Percentiles rank a stretch among this genome's conserved stretches.
Conservation (phyloP, 176 grass and related monocot genomes). For the Carex scoparia region DNA sequence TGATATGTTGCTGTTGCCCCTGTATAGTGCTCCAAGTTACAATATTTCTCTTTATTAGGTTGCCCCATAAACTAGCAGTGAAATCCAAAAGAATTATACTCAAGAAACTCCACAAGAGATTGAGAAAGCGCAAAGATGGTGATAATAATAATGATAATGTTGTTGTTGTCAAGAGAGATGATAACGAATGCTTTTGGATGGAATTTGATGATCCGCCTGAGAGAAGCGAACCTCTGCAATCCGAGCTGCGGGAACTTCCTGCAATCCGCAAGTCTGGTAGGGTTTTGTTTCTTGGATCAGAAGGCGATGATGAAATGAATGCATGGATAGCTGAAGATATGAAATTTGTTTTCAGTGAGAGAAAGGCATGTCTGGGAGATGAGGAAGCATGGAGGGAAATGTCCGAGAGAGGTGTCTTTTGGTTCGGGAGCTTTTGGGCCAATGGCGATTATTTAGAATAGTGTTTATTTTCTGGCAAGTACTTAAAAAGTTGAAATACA, state of each 20-base stretch:
- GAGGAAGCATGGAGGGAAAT: constrained; percentile 45
- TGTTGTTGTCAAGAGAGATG: constrained; percentile 17
- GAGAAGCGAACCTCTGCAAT: not conserved
- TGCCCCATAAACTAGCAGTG: constrained; percentile 51
- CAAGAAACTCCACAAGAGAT: constrained; percentile 38
- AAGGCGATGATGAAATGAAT: not conserved
- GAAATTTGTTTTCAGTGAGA: constrained; percentile 13
- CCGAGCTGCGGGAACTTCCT: not conserved
- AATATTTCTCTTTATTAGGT: constrained; percentile 67
- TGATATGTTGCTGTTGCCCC: constrained; percentile 86
- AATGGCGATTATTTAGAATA: constrained; percentile 22
- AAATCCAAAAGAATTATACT: constrained; percentile 71
- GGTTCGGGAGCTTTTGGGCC: constrained; percentile 93
- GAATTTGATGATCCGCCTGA: constrained; percentile 10
- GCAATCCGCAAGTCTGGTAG: not conserved
- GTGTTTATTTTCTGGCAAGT: not conserved
- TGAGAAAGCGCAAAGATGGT: not conserved
- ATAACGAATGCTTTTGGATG: constrained; percentile 21
- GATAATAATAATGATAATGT: not conserved
- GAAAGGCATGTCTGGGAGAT: not conserved
- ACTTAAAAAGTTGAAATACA: not conserved
- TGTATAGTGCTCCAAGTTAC: constrained; percentile 81
- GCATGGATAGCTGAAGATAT: constrained; percentile 24
- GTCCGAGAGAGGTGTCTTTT: constrained; percentile 50
- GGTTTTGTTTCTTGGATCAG: constrained; percentile 1